These are phyloP conservation scores for Daldinia concentrica DNA, from an alignment of 495 filamentous ascomycete genomes.

Conservation along the genomic window DNA sequence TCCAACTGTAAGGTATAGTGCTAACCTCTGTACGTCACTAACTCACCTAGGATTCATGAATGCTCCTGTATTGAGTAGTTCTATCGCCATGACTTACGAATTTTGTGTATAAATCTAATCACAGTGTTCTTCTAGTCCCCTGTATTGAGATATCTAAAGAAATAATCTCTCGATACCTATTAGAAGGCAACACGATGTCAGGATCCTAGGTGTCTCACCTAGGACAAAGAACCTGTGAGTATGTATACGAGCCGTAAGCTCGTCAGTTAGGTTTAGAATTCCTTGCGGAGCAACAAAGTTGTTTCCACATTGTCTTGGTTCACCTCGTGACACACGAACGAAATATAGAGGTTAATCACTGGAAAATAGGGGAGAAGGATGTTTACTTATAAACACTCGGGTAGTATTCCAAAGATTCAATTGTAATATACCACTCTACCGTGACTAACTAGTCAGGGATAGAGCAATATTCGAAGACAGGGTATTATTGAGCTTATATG, in stretches of 20 bases:
- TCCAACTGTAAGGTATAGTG: background rate
- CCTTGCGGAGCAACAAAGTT: too few relatives aligned
- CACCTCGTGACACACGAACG: too few relatives aligned
- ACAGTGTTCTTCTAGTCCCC: background rate
- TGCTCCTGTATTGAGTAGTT: background rate
- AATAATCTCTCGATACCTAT: background rate
- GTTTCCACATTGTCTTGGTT: too few relatives aligned
- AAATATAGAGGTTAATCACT: background rate
- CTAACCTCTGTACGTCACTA: background rate
- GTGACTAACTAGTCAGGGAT: background rate
- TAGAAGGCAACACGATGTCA: background rate
- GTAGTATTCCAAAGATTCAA: background rate
- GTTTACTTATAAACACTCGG: background rate
- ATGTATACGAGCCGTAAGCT: too few relatives aligned
- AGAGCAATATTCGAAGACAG: slow-evolving; percentile 1
- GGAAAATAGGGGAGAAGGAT: background rate
- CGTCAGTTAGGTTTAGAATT: too few relatives aligned
- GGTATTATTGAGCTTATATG: slow-evolving; percentile 26
- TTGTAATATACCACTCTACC: background rate
- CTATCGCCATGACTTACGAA: background rate
- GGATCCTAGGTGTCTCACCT: too few relatives aligned
- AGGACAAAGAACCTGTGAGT: too few relatives aligned
- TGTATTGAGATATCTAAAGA: background rate
- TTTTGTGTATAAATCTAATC: background rate
- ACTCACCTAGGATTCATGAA: background rate